phyloP scores from a whole-genome alignment of 192 early-diverging fungal genomes.

The Neocallimastix lanati region DNA sequence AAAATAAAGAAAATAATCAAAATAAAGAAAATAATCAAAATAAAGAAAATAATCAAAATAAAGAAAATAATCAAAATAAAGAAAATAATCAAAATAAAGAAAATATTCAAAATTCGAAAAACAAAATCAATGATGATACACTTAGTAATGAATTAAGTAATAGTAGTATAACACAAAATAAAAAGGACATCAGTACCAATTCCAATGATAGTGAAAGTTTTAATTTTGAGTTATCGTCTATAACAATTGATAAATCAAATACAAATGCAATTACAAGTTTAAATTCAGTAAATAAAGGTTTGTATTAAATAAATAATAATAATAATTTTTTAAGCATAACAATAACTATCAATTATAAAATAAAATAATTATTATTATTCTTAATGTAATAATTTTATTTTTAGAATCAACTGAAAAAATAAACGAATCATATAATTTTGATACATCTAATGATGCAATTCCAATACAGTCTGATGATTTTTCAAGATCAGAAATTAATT shows the following conservation, averaged over 20 bases:
- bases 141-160: not conserved
- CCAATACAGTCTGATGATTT: not conserved
- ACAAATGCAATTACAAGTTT: not conserved
- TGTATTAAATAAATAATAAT: too few relatives aligned
- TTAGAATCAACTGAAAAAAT: too few relatives aligned
- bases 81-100: too few relatives aligned
- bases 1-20: too few relatives aligned
- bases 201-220: not conserved
- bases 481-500: not conserved
- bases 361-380: too few relatives aligned
- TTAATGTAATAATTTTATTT: too few relatives aligned
- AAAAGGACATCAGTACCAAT: not conserved
- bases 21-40: too few relatives aligned
- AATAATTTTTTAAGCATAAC: too few relatives aligned
- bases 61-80: too few relatives aligned
- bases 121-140: not conserved
- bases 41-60: too few relatives aligned
- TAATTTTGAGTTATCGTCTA: not conserved
- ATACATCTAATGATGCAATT: not conserved
- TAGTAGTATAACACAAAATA: not conserved
- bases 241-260: not conserved
- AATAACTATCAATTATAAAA: too few relatives aligned
- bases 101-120: too few relatives aligned
- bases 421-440: not conserved
- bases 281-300: not conserved